Evolutionary conservation across 208 protist species (phyloP).

Genomic region (Crithidia acanthocephali): DNA sequence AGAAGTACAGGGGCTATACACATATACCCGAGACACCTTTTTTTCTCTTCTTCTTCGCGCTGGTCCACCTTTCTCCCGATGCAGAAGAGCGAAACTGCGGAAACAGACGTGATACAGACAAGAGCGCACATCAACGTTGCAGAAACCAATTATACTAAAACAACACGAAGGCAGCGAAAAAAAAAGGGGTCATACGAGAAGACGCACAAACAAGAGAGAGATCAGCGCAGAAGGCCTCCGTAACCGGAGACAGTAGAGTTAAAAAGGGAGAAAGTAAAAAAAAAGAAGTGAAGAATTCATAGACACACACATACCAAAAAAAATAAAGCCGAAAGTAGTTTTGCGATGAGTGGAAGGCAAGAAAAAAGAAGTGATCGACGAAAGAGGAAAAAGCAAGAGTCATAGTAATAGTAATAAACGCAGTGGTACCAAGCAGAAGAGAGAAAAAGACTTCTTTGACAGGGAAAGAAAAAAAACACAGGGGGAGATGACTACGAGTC

Average conservation of each 20-base stretch:
- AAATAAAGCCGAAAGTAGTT: no score
- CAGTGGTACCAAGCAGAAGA: not conserved
- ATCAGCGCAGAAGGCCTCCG: slow-evolving; percentile 12
- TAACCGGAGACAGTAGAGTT: slow-evolving; percentile 14
- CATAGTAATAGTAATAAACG: not conserved
- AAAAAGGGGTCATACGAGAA: not conserved
- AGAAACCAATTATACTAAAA: not conserved
- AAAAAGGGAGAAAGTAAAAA: slow-evolving; percentile 6
- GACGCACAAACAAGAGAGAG: not conserved
- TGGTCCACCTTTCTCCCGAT: no score
- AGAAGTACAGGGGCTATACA: slow-evolving; percentile 5
- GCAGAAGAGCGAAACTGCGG: no score
- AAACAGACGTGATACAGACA: no score
- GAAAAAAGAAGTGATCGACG: not conserved
- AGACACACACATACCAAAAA: not conserved
- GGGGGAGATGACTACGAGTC: not conserved
- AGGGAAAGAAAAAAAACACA: not conserved
- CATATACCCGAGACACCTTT: not conserved
- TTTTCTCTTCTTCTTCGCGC: not conserved
- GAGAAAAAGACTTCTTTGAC: not conserved
- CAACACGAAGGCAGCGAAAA: not conserved
- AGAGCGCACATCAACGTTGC: not conserved
- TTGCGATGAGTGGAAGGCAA: not conserved
- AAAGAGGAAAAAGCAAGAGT: not conserved
- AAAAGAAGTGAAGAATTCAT: not conserved